Evolutionary conservation across 306 rosid genomes (phyloP), one percentile per base, ranked within the genome.

Genomic region (Urtica urens): DNA sequence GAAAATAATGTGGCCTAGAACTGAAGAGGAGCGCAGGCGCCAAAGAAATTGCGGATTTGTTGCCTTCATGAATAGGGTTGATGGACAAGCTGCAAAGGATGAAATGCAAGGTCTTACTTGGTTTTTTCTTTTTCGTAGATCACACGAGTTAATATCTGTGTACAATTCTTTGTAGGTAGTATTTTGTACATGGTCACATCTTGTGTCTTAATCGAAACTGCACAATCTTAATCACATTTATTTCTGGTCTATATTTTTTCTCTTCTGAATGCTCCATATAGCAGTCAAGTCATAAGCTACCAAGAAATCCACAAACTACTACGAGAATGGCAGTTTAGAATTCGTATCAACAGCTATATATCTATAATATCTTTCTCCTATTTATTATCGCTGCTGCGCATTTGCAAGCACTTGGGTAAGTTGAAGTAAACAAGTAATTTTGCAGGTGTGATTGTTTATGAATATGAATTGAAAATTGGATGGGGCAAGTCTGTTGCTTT

Each of bases 21-120:
- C 99, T 17, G 99, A 92, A 70, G 99, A 92, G 80, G 99, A 92
- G 73, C 78, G 96, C 61, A 71, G 83, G 71, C 79, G 99, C 51
- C 96, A 92, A 82, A 85, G 99, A 70, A 92, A 92, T 68, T 92
- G 99, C 82, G 99, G 99, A 50, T 92, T 92, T 79, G 99, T 92
- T 29, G 99, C 99, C 73, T 92, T 92, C 84, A 92, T 92, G 99
- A 92, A 92, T 61, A 82, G 99, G 70, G 81, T 58, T 64, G 99
- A 92, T 73, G 99, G 96, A 29, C 99, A 92, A 67, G 99, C 99
- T 34, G 99, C 99, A 3, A 92, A 92, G 73, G 99, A 92, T 59
- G 99, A 92, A 72, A 92, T 92, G 99, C 99, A 92, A 74, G 99
- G 99, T 92, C 48, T 64, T 64, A 21, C 63, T 33, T 35, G n/a